phyloP scores from a whole-genome alignment of 129 eudicot genomes.

The Kitagawia praeruptora region DNA sequence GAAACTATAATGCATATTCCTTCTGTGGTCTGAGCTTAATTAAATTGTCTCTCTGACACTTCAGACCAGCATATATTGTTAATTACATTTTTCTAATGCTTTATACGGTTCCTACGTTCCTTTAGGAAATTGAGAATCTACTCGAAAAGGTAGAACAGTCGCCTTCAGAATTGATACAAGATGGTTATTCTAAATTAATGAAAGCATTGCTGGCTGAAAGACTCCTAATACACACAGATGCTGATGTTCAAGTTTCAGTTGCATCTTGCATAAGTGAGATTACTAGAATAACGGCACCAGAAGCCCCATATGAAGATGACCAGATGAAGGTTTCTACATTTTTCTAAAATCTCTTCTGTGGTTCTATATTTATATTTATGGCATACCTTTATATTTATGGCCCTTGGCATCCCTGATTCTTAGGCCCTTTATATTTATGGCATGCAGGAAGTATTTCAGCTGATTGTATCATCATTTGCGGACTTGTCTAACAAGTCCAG shows the following conservation, averaged over 20 bases:
- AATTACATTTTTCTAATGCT: neutral
- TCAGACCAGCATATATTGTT: neutral
- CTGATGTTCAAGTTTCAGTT: conserved; percentile 72
- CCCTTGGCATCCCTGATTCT: neutral
- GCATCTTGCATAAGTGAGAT: conserved; percentile 96
- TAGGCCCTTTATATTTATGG: neutral
- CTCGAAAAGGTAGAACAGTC: conserved; percentile 77
- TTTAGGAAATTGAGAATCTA: conserved; percentile 44
- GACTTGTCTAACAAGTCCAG: conserved; percentile 60
- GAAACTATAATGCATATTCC: neutral
- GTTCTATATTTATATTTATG: conserved; percentile 1
- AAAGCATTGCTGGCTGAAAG: conserved; percentile 51
- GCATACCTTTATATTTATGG: too few species aligned
- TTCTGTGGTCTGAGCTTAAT: neutral
- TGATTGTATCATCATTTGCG: conserved; percentile 84
- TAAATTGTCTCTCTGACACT: neutral
- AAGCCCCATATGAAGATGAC: conserved; percentile 86
- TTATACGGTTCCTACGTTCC: conserved; percentile 9
- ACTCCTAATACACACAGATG: conserved; percentile 59
- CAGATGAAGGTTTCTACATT: conserved; percentile 66
- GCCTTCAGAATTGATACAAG: conserved; percentile 52
- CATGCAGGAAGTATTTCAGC: conserved; percentile 70
- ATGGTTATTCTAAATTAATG: conserved; percentile 59
- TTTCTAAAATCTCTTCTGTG: neutral
- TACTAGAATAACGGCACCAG: conserved; percentile 94